Base-by-base conservation (phyloP, 2,329 filamentous ascomycete genomes). In the Sporothrix dimorphospora region DNA sequence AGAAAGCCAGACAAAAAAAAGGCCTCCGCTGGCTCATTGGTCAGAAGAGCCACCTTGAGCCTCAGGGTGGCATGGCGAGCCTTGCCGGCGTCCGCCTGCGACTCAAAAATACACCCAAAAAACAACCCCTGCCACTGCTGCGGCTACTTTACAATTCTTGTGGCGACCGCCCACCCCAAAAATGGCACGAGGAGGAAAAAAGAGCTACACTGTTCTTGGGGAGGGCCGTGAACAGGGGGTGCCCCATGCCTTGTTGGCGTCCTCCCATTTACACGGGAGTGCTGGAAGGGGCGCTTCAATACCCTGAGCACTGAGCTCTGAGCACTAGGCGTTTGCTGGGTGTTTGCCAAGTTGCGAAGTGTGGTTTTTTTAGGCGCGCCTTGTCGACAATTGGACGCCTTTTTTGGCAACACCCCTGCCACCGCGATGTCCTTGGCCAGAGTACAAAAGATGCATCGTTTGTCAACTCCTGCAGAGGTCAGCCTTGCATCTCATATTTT, bases 351-450 rank as follows among this genome's bases (percentile, higher is more conserved):
- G 34, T 42, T 24, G 38, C 40, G 38, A 65, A 63, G 34, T 19
- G 8, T 59, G n/a, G n/a, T 51, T 49, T 4, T 67, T 34, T 38
- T 21, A 67, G 65, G 65, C 65, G 65, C 65, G 42, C 24, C 38
- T 49, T 30, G 42, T 45, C 21, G 9, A 34, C 27, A 49, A 51
- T 49, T 49, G 42, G 61, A 49, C 42, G 40, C 40, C 40, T 47
- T 66, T 49, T 14, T 47, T 47, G 21, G 8, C 16, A 47, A 49
- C 5, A 19, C 19, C 49, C 19, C 19, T 51, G 27, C 55, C 11
- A 3, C 42, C 55, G n/a, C 57, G 34, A 61, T 40, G 30, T 45
- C 40, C 9, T 65, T 21, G 61, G 14, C 12, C 34, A 24, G 19
- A 42, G 59, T 40, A 65, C 6, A 65, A 16, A 65, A 45, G n/a